These are phyloP conservation scores for Camellia lanceoleosa DNA, from an alignment of 148 eudicot species.

Conservation along the genomic window DNA sequence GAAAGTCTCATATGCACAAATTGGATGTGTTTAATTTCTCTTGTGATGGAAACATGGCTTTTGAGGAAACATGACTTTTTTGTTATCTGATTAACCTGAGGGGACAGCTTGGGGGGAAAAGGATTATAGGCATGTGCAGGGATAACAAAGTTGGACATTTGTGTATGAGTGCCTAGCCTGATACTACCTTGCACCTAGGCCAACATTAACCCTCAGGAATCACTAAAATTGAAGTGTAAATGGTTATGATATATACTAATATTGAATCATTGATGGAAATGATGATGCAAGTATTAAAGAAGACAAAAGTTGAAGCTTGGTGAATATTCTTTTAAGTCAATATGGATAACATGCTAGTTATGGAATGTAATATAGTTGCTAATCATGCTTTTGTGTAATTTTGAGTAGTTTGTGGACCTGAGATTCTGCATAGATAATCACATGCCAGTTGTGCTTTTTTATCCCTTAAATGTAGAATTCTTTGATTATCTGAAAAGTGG, in stretches of 20 bases:
- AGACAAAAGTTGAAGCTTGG: background rate
- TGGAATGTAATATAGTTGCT: background rate
- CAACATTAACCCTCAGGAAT: background rate
- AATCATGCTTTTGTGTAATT: background rate
- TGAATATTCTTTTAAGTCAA: background rate
- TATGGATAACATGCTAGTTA: background rate
- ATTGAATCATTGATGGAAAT: no score
- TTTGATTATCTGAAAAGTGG: background rate
- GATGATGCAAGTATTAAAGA: background rate
- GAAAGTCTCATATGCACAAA: background rate
- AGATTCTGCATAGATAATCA: background rate
- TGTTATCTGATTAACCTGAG: background rate
- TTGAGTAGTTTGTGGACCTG: background rate
- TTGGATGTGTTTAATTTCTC: no score
- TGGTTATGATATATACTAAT: no score
- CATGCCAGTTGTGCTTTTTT: background rate
- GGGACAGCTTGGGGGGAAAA: background rate
- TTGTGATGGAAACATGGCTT: no score
- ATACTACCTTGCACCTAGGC: conserved; percentile 8
- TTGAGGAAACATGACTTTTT: background rate
- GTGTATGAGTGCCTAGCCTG: no score
- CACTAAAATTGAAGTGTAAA: no score
- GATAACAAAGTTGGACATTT: background rate
- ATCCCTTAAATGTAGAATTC: background rate
- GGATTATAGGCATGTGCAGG: background rate